Evolutionary conservation across 1,284 basidiomycete species (phyloP).

Genomic region (Xerocomus minutiporus): DNA sequence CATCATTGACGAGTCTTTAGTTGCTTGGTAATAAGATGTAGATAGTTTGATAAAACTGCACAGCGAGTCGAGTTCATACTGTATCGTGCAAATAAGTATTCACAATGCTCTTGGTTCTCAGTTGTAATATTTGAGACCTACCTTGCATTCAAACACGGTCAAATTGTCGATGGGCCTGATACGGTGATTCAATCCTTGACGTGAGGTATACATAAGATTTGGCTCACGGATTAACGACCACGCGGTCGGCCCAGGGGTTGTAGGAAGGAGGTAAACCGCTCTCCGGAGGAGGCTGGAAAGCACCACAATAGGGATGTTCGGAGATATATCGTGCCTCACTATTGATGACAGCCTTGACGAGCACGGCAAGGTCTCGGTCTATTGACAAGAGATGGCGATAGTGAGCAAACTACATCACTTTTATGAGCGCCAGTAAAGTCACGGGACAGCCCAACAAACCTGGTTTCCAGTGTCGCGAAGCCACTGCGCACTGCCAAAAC

Average conservation of each 20-base stretch:
- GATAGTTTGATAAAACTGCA: conserved; percentile 76
- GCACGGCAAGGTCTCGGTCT: conserved; percentile 54
- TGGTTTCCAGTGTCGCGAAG: conserved; percentile 75
- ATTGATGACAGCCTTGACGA: conserved; percentile 72
- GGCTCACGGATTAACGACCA: conserved; percentile 66
- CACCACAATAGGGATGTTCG: conserved; percentile 68
- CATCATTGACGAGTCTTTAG: conserved; percentile 66
- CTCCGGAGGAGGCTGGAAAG: conserved; percentile 73
- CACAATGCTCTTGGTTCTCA: background rate
- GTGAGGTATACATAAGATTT: background rate
- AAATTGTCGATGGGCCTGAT: conserved; percentile 59
- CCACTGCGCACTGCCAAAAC: conserved; percentile 54
- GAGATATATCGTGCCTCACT: conserved; percentile 73
- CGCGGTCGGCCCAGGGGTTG: conserved; percentile 63
- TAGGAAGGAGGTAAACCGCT: conserved; percentile 57
- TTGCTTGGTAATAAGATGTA: conserved; percentile 63
- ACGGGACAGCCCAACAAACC: conserved; percentile 31
- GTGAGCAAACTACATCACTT: conserved; percentile 52
- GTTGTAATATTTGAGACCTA: conserved; percentile 19
- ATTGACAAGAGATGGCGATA: conserved; percentile 55
- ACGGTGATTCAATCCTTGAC: background rate
- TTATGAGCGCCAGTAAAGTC: conserved; percentile 4
- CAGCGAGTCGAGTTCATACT: conserved; percentile 75
- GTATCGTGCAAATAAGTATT: background rate
- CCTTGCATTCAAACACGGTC: conserved; percentile 77